A percentile compares a stretch with the other conserved stretches of the same genome.
phyloP scores from a whole-genome alignment of 1,139 yeast genomes.

The Ashbya aceris region DNA sequence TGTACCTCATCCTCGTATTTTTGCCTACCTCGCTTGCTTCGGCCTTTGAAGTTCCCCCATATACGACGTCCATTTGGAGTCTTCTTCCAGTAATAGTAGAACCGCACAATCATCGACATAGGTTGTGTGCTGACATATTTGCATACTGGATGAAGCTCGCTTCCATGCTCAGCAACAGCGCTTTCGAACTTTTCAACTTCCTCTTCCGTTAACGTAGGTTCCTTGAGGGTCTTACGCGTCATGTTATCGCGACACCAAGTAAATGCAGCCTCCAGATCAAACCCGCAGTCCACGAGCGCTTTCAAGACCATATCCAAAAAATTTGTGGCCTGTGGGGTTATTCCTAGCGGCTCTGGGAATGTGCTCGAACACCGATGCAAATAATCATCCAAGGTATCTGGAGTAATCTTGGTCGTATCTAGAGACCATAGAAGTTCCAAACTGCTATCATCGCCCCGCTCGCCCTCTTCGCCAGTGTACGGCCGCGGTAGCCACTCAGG shows the following conservation, averaged over 20 bases:
- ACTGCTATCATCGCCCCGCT: slow-evolving; percentile 75
- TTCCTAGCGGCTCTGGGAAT: slow-evolving; percentile 43
- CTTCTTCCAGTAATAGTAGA: slow-evolving; percentile 86
- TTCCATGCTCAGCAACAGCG: slow-evolving; percentile 66
- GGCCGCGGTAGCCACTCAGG: slow-evolving; percentile 11
- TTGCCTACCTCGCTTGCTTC: slow-evolving; percentile 45
- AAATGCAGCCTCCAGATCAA: slow-evolving; percentile 42
- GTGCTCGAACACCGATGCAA: slow-evolving; percentile 43
- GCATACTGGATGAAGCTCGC: slow-evolving; percentile 68
- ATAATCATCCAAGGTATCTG: slow-evolving; percentile 41
- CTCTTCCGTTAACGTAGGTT: slow-evolving; percentile 60
- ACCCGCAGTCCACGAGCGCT: slow-evolving; percentile 43
- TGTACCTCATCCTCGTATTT: slow-evolving; percentile 13
- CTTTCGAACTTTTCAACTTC: slow-evolving; percentile 66
- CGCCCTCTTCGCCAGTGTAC: slow-evolving; percentile 25
- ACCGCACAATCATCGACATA: slow-evolving; percentile 70
- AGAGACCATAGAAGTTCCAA: slow-evolving; percentile 61
- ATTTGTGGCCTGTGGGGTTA: slow-evolving; percentile 55
- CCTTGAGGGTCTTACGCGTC: slow-evolving; percentile 52
- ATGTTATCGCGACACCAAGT: slow-evolving; percentile 32
- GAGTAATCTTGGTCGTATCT: slow-evolving; percentile 31
- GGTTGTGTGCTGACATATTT: slow-evolving; percentile 63
- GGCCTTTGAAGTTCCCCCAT: slow-evolving; percentile 78
- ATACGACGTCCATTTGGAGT: slow-evolving; percentile 51
- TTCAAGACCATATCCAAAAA: slow-evolving; percentile 66